Percentiles rank a stretch among this genome's conserved stretches.
Conservation (phyloP, 495 filamentous ascomycete genomes). For the Tuber melanosporum region DNA sequence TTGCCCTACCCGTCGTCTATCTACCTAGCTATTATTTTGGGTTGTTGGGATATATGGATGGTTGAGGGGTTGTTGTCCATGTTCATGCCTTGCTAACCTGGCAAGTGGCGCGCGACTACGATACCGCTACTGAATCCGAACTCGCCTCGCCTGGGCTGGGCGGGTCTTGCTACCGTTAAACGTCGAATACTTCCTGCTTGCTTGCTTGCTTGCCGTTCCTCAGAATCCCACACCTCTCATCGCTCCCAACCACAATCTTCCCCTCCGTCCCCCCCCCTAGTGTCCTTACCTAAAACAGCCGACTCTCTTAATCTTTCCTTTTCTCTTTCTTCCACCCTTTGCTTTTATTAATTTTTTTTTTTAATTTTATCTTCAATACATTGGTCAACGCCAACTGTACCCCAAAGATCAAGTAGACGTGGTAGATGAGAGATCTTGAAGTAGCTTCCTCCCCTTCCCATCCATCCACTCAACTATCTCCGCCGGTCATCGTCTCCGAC, state of each 20-base stretch:
- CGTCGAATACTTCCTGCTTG: slow-evolving; percentile 9
- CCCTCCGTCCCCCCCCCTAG: slow-evolving; percentile 9
- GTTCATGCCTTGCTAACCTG: slow-evolving; percentile 23
- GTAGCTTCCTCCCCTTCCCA: slow-evolving; percentile 13
- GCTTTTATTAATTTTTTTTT: neutral
- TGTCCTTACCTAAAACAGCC: neutral
- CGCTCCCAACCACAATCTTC: neutral
- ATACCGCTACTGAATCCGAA: slow-evolving; percentile 12
- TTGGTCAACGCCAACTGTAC: slow-evolving; percentile 29
- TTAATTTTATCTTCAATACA: neutral
- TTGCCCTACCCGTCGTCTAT: neutral
- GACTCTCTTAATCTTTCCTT: slow-evolving; percentile 16
- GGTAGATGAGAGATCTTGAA: slow-evolving; percentile 22
- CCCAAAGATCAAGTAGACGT: slow-evolving; percentile 26
- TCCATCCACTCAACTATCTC: neutral
- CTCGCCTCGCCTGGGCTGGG: slow-evolving; percentile 16
- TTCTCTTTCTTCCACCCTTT: neutral
- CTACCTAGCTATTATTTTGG: slow-evolving; percentile 4
- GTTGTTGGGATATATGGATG: slow-evolving; percentile 18
- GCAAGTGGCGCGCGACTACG: slow-evolving; percentile 23
- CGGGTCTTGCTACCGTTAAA: slow-evolving; percentile 28
- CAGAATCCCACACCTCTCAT: slow-evolving; percentile 2
- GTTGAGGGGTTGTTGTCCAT: slow-evolving; percentile 16
- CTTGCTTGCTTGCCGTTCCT: slow-evolving; percentile 8
- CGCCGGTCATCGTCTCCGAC: neutral